phyloP scores from a whole-genome alignment of 2,329 filamentous ascomycete genomes.

The Paramyrothecium sp. region DNA sequence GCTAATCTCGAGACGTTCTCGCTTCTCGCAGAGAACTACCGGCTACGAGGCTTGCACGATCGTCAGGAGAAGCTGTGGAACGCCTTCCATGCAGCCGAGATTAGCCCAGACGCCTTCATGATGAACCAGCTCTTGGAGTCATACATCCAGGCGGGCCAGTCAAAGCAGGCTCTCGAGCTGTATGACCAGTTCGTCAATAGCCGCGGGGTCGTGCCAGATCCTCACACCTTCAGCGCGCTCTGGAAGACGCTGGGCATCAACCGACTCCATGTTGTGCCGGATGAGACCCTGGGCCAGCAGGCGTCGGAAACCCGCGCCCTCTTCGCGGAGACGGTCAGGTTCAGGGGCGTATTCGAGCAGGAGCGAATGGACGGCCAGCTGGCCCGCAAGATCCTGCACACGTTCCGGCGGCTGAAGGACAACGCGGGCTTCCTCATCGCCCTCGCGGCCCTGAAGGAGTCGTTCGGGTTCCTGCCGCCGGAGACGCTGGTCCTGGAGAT shows the following conservation, averaged over 20 bases:
- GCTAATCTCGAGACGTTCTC: slow-evolving; percentile 79
- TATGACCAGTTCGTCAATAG: slow-evolving; percentile 53
- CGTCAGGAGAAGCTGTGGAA: slow-evolving; percentile 61
- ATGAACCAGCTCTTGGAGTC: slow-evolving; percentile 76
- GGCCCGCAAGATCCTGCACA: slow-evolving; percentile 48
- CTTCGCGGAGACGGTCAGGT: slow-evolving; percentile 50
- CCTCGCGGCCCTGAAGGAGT: slow-evolving; percentile 38
- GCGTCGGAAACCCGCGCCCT: slow-evolving; percentile 34
- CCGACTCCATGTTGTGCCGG: slow-evolving; percentile 36
- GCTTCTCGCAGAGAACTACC: slow-evolving; percentile 71
- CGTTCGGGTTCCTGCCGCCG: slow-evolving; percentile 42
- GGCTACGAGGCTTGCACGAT: slow-evolving; percentile 55
- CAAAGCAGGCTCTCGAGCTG: slow-evolving; percentile 51
- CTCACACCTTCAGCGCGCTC: slow-evolving; percentile 67
- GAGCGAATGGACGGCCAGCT: slow-evolving; percentile 44
- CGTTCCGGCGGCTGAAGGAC: slow-evolving; percentile 46
- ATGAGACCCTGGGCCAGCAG: slow-evolving; percentile 26
- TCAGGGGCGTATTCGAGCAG: slow-evolving; percentile 41
- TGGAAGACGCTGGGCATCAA: slow-evolving; percentile 60
- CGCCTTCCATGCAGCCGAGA: slow-evolving; percentile 60
- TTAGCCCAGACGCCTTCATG: slow-evolving; percentile 70
- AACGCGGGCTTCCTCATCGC: slow-evolving; percentile 44
- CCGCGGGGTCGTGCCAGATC: slow-evolving; percentile 55
- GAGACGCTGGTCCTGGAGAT: slow-evolving; percentile 48
- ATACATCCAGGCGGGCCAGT: slow-evolving; percentile 58